Evolutionary conservation across 129 eudicot species (phyloP).

Genomic region (Lactuca saligna): DNA sequence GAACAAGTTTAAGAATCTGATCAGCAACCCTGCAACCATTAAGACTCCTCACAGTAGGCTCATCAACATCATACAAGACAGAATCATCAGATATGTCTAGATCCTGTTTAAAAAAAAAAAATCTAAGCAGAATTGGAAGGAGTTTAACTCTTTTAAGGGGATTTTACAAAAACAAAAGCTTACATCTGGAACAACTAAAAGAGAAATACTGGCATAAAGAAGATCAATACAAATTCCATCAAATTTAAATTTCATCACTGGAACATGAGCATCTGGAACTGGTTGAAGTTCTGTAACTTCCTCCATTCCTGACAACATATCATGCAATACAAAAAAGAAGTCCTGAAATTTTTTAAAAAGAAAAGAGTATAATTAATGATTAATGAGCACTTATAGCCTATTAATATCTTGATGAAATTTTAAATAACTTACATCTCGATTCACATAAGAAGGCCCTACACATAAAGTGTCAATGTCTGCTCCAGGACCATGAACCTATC

Average conservation of each 20-base stretch:
- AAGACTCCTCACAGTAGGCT: conserved; percentile 75
- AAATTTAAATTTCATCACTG: conserved; percentile 83
- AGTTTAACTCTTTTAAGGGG: too few species aligned
- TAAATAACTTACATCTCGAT: conserved; percentile 59
- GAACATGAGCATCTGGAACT: conserved; percentile 88
- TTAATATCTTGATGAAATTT: not conserved
- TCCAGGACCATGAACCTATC: conserved; percentile 94
- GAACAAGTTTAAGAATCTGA: conserved; percentile 87
- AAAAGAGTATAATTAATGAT: too few species aligned
- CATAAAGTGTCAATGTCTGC: conserved; percentile 93
- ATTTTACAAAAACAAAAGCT: conserved; percentile 26
- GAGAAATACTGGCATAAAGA: conserved; percentile 71
- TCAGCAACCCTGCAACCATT: conserved; percentile 91
- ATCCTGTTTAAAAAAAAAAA: conserved; percentile 44
- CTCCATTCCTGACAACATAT: conserved; percentile 56
- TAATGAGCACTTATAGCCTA: too few species aligned
- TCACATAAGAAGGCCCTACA: conserved; percentile 84
- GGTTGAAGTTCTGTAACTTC: conserved; percentile 87
- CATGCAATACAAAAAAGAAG: conserved; percentile 63
- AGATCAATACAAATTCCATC: conserved; percentile 79
- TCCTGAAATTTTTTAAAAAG: conserved; percentile 33
- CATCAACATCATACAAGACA: conserved; percentile 65
- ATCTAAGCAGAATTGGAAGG: not conserved
- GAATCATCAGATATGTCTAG: conserved; percentile 67
- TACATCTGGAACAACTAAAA: conserved; percentile 77